These are phyloP conservation scores for Gaertneriomyces semiglobifer DNA, from an alignment of 192 early-diverging fungal genomes.

Conservation along the genomic window DNA sequence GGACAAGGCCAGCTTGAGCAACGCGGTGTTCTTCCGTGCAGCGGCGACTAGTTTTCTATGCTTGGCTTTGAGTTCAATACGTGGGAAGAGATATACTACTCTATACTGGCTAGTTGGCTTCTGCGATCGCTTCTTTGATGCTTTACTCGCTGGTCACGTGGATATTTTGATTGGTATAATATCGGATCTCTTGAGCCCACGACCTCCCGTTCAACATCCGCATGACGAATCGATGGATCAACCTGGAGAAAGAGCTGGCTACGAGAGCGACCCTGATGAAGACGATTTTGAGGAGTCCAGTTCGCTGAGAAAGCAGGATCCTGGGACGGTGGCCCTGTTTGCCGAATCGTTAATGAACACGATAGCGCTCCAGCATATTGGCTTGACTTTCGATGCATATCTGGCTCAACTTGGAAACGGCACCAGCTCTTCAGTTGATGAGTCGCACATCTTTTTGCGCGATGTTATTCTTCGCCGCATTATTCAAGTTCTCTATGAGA, in stretches of 20 bases:
- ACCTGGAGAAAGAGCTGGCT: conserved; percentile 11
- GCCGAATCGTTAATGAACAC: conserved; percentile 30
- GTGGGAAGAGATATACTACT: conserved; percentile 18
- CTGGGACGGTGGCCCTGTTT: conserved; percentile 1
- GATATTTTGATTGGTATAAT: conserved; percentile 35
- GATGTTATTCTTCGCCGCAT: conserved; percentile 32
- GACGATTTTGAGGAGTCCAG: conserved; percentile 18
- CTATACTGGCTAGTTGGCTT: conserved; percentile 45
- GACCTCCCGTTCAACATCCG: conserved; percentile 1
- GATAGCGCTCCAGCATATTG: conserved; percentile 37
- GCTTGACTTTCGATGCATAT: conserved; percentile 40
- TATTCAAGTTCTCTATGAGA: conserved; percentile 22
- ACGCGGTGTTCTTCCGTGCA: conserved; percentile 34
- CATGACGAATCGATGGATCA: conserved; percentile 39
- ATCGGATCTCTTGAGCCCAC: conserved; percentile 35
- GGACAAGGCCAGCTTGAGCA: background rate
- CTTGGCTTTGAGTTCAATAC: conserved; percentile 32
- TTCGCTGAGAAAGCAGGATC: conserved; percentile 22
- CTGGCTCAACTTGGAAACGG: conserved; percentile 29
- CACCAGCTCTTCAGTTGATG: conserved; percentile 15
- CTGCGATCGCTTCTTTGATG: conserved; percentile 45
- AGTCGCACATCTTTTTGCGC: conserved; percentile 31
- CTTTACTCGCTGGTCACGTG: conserved; percentile 42
- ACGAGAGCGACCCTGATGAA: conserved; percentile 39
- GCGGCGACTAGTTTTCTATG: conserved; percentile 40